Base-by-base conservation (phyloP, 441 rosid genomes). In the Pelargonium hybrid region DNA sequence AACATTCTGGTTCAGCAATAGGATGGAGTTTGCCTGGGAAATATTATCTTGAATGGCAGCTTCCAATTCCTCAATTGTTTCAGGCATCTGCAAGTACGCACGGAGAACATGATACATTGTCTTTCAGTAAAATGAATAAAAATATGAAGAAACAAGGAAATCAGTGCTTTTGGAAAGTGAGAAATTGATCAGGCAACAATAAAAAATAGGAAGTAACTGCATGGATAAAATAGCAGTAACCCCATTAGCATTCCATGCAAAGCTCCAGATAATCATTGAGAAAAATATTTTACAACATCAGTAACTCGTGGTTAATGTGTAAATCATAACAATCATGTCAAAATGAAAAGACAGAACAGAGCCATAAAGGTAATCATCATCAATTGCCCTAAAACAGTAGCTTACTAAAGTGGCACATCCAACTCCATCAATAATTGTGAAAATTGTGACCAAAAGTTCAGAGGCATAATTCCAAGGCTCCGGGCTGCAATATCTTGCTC, bases 21-120 rank as follows among this genome's bases (percentile, higher is more conserved):
- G 87, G 72, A 87, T 90, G 63, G 97, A 90, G 81, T 94, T 94
- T 66, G 97, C 97, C 82, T 88, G 89, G 78, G 92, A 81, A 37
- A 83, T 71, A 69, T 79, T 85, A 78, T 90, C 98, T 79, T 90
- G 91, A 71, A 92, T 92, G 23, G 93, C 96, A 69, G 96, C 98
- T 78, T 89, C 90, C 81, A 94, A 70, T 75, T 94, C 97, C 86
- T 91, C 98, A 52, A 94, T 76, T 25, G 97, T 92, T 29, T 89
- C 82, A 63, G 98, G 97, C 98, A 94, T 90, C 90, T 90, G 82
- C 70, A 74, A 26, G 50, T 13, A 48, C 77, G 69, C 26, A 72
- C 50, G 34, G 56, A 64, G n/a, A 67, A 65, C 26, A 20, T 6
- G 17, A 41, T 52, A 50, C 62, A 73, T 31, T 34, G 31, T 50